These are phyloP conservation scores for Phoma sp. DNA, from an alignment of 2,329 filamentous ascomycete genomes.

Conservation along the genomic window DNA sequence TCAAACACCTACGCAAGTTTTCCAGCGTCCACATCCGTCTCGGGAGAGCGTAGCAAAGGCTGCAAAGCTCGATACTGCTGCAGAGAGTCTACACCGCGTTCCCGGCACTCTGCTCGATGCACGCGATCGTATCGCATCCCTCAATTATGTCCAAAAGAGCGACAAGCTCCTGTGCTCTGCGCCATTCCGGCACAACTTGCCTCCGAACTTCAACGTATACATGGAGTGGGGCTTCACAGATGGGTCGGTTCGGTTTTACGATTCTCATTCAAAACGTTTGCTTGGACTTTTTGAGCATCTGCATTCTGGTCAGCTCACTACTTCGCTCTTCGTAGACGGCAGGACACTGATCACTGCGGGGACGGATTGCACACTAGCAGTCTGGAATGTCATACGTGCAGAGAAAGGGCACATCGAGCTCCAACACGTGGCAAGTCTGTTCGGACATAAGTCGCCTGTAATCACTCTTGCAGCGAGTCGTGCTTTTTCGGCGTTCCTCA, in stretches of 20 bases:
- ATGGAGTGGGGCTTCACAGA: conserved; percentile 97
- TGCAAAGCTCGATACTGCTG: conserved; percentile 76
- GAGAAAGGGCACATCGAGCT: conserved; percentile 74
- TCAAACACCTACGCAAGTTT: conserved; percentile 95
- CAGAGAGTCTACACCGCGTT: conserved; percentile 76
- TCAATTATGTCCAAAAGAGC: conserved; percentile 78
- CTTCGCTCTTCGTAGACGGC: conserved; percentile 83
- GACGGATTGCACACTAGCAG: conserved; percentile 86
- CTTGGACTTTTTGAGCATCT: conserved; percentile 92
- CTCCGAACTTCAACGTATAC: conserved; percentile 85
- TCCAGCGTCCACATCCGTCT: conserved; percentile 78
- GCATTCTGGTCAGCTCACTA: conserved; percentile 87
- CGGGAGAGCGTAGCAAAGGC: conserved; percentile 70
- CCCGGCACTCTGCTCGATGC: conserved; percentile 78
- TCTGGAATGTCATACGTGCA: conserved; percentile 74
- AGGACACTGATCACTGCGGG: conserved; percentile 91
- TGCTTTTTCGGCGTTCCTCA: conserved; percentile 86
- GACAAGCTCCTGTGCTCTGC: conserved; percentile 85
- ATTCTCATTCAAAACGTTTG: conserved; percentile 79
- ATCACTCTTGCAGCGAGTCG: conserved; percentile 83
- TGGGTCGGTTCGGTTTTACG: conserved; percentile 89
- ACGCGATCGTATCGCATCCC: conserved; percentile 78
- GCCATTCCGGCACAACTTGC: conserved; percentile 84
- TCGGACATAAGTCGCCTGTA: conserved; percentile 87
- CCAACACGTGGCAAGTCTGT: conserved; percentile 77